Evolutionary conservation across 352 stramenopile species (phyloP).

Genomic region (Phytophthora sansomeana): DNA sequence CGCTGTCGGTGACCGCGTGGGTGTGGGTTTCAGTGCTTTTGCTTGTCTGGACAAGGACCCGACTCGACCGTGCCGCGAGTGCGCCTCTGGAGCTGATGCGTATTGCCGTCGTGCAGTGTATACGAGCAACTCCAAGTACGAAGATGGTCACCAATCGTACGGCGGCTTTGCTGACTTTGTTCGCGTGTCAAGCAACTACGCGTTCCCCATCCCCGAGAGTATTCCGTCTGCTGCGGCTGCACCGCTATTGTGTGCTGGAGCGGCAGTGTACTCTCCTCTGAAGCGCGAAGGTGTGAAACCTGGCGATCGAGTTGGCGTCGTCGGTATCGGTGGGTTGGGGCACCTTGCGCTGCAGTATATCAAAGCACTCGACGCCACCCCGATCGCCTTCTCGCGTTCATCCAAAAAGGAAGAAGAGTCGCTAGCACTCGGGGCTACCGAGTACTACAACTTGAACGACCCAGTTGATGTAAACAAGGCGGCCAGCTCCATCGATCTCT

Average conservation of each 20-base stretch:
- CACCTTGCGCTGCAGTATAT: constrained; percentile 88
- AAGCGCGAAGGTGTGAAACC: constrained; percentile 54
- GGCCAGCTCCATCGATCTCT: constrained; percentile 56
- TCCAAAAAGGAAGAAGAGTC: constrained; percentile 65
- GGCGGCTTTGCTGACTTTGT: constrained; percentile 82
- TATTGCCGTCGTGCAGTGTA: constrained; percentile 55
- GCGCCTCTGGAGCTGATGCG: constrained; percentile 59
- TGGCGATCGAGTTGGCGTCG: constrained; percentile 68
- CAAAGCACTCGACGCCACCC: constrained; percentile 65
- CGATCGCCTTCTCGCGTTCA: constrained; percentile 73
- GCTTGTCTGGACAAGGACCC: constrained; percentile 65
- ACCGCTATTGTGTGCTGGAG: constrained; percentile 86
- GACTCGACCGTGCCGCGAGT: constrained; percentile 59
- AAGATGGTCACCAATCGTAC: constrained; percentile 49
- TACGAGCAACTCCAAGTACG: constrained; percentile 64
- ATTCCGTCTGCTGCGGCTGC: constrained; percentile 64
- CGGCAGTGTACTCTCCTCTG: constrained; percentile 83
- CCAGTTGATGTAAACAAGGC: constrained; percentile 41
- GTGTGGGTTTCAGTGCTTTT: constrained; percentile 81
- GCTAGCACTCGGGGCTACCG: constrained; percentile 61
- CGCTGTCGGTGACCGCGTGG: constrained; percentile 76
- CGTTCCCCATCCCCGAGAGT: constrained; percentile 77
- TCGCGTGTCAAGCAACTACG: constrained; percentile 66
- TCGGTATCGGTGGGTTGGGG: constrained; percentile 88
- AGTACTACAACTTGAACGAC: constrained; percentile 67